Base-by-base conservation (phyloP, 2,329 filamentous ascomycete genomes). In the Neophaeococcomyces aloes region DNA sequence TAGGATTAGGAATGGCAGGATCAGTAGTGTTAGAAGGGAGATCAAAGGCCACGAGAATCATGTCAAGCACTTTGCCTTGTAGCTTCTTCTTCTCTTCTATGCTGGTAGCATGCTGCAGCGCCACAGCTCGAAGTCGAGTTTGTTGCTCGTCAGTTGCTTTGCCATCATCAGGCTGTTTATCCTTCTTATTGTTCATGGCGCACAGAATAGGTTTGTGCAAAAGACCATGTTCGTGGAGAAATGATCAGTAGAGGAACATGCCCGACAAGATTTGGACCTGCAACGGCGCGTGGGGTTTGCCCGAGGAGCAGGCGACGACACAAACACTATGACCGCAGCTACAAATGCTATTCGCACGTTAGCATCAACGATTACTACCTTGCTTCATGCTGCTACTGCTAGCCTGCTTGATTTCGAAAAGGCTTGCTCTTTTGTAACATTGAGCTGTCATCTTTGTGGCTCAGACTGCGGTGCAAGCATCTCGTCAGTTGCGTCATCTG, bases 21-120 rank as follows among this genome's bases (percentile, higher is more conserved):
- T 74, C 66, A 34, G 72, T 69, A 34, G 66, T 61, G 23, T 48
- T 72, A 2, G 74, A 64, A 7, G 82, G 78, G 38, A 73, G 69
- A 44, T 76, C 79, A 51, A 84, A 77, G 3, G 94, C 79, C 11
- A 75, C 67, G 54, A 94, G 74, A 48, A 89, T 77, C 56, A 74
- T 72, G 52, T 80, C 72, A 44, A 88, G 71, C 51, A 95, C 89
- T 50, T 79, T 66, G 30, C 75, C 67, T 64, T 94, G 82, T 52
- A 84, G 72, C 38, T 83, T 77, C 62, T 89, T 93, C 57, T 83
- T 84, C 54, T 85, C 74, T 63, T 94, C 83, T 40, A 95, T 79
- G 43, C 86, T 76, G 53, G 75, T 75, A 32, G 89, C 89, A 68
- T 95, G 87, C 57, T 86, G 77, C 47, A 91, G 66, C 38, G 87